phyloP scores from a whole-genome alignment of 148 eudicot species.

The Rhododendron henanense region DNA sequence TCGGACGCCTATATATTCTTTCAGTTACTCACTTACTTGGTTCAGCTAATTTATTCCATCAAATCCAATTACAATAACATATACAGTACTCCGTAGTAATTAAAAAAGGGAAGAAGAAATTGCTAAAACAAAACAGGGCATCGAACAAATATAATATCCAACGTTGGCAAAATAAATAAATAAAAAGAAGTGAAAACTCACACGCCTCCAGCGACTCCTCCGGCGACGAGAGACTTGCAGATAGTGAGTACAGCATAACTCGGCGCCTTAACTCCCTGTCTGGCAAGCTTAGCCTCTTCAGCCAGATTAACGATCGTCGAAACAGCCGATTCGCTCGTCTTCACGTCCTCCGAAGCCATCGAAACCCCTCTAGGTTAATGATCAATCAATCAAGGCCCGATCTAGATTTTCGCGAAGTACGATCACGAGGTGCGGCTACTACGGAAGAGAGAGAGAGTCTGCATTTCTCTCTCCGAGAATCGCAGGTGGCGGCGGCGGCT shows the following conservation, averaged over 20 bases:
- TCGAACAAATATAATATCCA: not conserved
- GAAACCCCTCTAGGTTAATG: not conserved
- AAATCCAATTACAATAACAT: not conserved
- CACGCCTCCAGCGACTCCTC: slow-evolving; percentile 66
- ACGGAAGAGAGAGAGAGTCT: not conserved
- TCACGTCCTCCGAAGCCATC: slow-evolving; percentile 92
- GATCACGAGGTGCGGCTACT: not conserved
- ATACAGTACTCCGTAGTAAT: too few species aligned
- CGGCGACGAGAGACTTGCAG: slow-evolving; percentile 77
- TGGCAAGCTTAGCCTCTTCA: slow-evolving; percentile 71
- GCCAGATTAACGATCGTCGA: slow-evolving; percentile 74
- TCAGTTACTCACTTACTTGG: not conserved
- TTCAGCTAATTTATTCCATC: not conserved
- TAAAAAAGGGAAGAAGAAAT: not conserved
- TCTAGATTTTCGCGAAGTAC: not conserved
- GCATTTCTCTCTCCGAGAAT: not conserved
- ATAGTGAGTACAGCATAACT: slow-evolving; percentile 41
- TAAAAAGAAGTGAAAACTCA: not conserved
- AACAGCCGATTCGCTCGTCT: slow-evolving; percentile 55
- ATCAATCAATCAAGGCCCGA: not conserved
- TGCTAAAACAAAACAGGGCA: not conserved
- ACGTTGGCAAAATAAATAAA: not conserved
- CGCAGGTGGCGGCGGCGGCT: not conserved
- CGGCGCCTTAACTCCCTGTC: slow-evolving; percentile 67
- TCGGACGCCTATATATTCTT: too few species aligned